These are phyloP conservation scores for Fusarium fujikuroi DNA, from an alignment of 2,329 filamentous ascomycete genomes.

Conservation along the genomic window DNA sequence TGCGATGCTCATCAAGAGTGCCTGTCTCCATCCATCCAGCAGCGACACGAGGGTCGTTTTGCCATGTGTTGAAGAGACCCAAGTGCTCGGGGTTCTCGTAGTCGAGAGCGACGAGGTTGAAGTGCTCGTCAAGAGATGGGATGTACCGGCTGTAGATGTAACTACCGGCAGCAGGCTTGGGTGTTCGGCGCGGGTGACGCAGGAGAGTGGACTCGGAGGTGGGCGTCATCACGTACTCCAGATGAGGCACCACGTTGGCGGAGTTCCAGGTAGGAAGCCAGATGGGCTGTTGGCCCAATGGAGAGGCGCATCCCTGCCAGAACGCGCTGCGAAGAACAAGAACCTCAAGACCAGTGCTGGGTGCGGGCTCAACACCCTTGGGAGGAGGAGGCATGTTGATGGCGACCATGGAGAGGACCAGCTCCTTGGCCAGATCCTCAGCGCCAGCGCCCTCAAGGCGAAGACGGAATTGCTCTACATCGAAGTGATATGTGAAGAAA, in stretches of 20 bases:
- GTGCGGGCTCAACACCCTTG: slow-evolving; percentile 45
- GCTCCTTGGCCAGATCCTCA: slow-evolving; percentile 43
- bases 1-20: slow-evolving; percentile 75
- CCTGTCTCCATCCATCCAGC: slow-evolving; percentile 82
- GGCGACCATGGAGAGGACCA: slow-evolving; percentile 52
- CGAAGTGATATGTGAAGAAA: slow-evolving; percentile 52
- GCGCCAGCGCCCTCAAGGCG: slow-evolving; percentile 33
- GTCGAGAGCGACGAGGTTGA: slow-evolving; percentile 77
- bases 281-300: slow-evolving; percentile 68
- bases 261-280: slow-evolving; percentile 62
- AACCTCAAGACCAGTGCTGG: slow-evolving; percentile 46
- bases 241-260: slow-evolving; percentile 50
- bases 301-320: slow-evolving; percentile 74
- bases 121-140: slow-evolving; percentile 76
- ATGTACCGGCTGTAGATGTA: slow-evolving; percentile 81
- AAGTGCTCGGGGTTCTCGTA: slow-evolving; percentile 70
- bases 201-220: slow-evolving; percentile 48
- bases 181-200: slow-evolving; percentile 73
- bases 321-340: slow-evolving; percentile 64
- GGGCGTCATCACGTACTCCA: slow-evolving; percentile 47
- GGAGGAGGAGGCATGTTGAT: slow-evolving; percentile 55
- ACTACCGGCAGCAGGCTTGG: slow-evolving; percentile 74
- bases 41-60: slow-evolving; percentile 82
- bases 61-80: slow-evolving; percentile 77
- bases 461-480: slow-evolving; percentile 40